A percentile compares a stretch with the other conserved stretches of the same genome.
phyloP scores from a whole-genome alignment of 148 eudicot species.

The Persicaria maculosa region DNA sequence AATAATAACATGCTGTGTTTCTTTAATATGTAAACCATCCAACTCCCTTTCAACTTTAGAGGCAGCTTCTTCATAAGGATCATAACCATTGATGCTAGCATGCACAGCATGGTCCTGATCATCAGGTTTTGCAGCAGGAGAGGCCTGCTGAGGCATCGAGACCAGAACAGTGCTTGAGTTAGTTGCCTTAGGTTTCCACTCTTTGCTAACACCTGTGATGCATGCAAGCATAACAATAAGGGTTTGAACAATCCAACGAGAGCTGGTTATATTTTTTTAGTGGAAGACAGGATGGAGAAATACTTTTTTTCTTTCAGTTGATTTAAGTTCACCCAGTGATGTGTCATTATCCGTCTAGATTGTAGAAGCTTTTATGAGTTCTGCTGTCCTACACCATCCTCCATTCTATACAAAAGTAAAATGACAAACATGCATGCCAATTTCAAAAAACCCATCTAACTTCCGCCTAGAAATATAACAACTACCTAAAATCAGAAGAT shows the following conservation, averaged over 20 bases:
- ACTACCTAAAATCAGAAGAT: neutral
- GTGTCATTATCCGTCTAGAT: neutral
- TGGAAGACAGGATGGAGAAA: too few relatives aligned
- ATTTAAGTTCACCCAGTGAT: neutral
- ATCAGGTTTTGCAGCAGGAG: slow-evolving; percentile 23
- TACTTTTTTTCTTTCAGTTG: neutral
- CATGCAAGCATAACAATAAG: slow-evolving; percentile 4
- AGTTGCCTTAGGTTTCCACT: slow-evolving; percentile 72
- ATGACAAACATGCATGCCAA: neutral
- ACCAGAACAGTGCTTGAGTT: slow-evolving; percentile 35
- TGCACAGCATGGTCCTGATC: slow-evolving; percentile 20
- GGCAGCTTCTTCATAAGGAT: slow-evolving; percentile 32
- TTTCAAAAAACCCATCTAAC: neutral
- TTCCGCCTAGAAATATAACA: neutral
- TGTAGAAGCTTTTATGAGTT: neutral
- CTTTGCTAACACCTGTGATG: slow-evolving; percentile 46
- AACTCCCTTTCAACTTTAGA: slow-evolving; percentile 40
- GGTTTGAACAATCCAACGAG: neutral
- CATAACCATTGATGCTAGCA: slow-evolving; percentile 24
- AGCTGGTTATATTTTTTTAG: neutral
- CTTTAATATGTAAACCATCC: slow-evolving; percentile 47
- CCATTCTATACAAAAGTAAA: neutral
- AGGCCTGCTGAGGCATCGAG: slow-evolving; percentile 32
- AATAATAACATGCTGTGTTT: slow-evolving; percentile 62
- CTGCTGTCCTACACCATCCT: neutral